Evolutionary conservation across 768 basidiomycete genomes (phyloP), one percentile per base, ranked within the genome.

Genomic region (Phaeolepiota aurea): DNA sequence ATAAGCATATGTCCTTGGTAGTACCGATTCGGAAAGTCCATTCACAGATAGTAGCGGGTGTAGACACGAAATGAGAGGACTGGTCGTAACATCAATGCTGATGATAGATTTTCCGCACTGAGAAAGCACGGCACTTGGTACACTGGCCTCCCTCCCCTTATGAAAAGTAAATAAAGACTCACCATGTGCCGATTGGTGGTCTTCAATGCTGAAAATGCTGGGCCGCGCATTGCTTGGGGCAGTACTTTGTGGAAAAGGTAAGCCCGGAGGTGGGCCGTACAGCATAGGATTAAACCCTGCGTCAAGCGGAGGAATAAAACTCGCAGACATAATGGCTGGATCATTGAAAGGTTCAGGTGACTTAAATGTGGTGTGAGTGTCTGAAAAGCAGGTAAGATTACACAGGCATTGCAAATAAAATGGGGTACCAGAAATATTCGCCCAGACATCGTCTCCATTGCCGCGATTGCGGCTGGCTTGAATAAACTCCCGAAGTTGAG

Each of bases 61-160:
- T 52, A 56, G 49, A 57, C 56, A 57, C 47, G 57, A 50, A 57
- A 52, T 56, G 56, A 55, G 58, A 48, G 58, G 52, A 58, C 61
- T 59, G 56, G 61, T 61, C 49, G 64, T 62, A 63, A 55, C 48
- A 68, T 85, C 70, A 85, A 68, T 72, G 74, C 58, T 74, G 79
- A 74, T 78, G 69, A 64, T 76, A 76, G 67, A 76, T 66, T 75
- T 79, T 82, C 79, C 82, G 82, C 79, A 83, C 84, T 87, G 82
- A 69, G 66, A 83, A 85, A 82, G 83, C 70, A 84, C 79, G 81
- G 82, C 63, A 66, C 82, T 87, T 73, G 86, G 83, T 85, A 87
- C 80, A 74, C 74, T 77, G 79, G 71, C 81, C 82, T 76, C 82
- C 84, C 80, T 82, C 83, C 82, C 82, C 80, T 76, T 58, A 63